These are phyloP conservation scores for Bombardia bombarda DNA, from an alignment of 495 filamentous ascomycete genomes.

Conservation along the genomic window DNA sequence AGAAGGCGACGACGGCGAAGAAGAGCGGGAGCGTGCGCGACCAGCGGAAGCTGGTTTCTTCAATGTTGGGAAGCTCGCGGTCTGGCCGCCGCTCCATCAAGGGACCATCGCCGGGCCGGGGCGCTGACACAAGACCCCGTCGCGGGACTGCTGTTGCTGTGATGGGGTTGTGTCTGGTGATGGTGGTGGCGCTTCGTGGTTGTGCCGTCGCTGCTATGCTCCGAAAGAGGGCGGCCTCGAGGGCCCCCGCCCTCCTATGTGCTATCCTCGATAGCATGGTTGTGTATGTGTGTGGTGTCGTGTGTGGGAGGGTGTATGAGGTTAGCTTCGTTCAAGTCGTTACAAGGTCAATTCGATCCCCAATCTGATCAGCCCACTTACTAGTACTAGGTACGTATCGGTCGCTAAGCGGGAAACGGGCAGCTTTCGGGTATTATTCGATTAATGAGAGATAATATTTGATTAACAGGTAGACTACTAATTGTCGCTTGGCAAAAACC, in stretches of 20 bases:
- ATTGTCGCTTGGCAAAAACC: too few species aligned
- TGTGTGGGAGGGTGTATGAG: not conserved
- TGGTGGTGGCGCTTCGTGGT: not conserved
- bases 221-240: slow-evolving; percentile 1
- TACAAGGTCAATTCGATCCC: too few species aligned
- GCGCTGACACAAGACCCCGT: slow-evolving; percentile 34
- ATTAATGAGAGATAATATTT: too few species aligned
- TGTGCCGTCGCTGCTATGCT: slow-evolving; percentile 8
- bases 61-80: slow-evolving; percentile 60
- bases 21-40: slow-evolving; percentile 46
- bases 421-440: too few species aligned
- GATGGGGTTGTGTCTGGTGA: too few species aligned
- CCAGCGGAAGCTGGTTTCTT: slow-evolving; percentile 31
- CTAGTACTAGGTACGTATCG: too few species aligned
- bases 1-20: slow-evolving; percentile 49
- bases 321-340: too few species aligned
- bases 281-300: slow-evolving; percentile 1
- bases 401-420: too few species aligned
- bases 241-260: slow-evolving; percentile 21
- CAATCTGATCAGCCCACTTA: too few species aligned
- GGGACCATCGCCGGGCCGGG: slow-evolving; percentile 53
- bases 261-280: slow-evolving; percentile 32
- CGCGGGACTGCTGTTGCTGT: slow-evolving; percentile 18
- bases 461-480: too few species aligned
- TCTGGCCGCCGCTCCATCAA: slow-evolving; percentile 74